These are phyloP conservation scores for Gymnopilus junonius DNA, from an alignment of 768 basidiomycete genomes.

Conservation along the genomic window DNA sequence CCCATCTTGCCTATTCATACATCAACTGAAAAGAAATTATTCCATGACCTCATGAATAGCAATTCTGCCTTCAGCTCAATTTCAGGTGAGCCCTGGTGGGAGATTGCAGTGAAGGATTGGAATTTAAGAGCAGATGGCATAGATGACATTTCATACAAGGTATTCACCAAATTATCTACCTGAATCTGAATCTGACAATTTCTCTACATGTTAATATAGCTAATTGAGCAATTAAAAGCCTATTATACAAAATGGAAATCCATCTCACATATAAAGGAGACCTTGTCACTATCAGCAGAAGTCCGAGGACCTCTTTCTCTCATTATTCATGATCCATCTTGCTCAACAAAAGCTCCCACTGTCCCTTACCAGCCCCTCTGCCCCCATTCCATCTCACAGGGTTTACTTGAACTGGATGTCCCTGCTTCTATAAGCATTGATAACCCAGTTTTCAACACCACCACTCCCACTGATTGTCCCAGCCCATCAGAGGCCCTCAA, in stretches of 20 bases:
- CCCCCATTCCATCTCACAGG: neutral
- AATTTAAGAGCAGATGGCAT: conserved; percentile 7
- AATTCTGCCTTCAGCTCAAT: conserved; percentile 11
- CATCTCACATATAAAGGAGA: conserved; percentile 11
- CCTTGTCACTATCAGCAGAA: conserved; percentile 10
- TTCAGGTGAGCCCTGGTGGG: conserved; percentile 1
- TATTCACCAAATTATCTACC: neutral
- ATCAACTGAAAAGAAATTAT: conserved; percentile 20
- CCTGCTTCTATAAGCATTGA: neutral
- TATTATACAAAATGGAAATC: conserved; percentile 17
- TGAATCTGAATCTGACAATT: neutral
- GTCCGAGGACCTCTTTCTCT: neutral
- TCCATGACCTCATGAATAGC: conserved; percentile 21
- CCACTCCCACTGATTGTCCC: too few species aligned
- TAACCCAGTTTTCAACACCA: too few species aligned
- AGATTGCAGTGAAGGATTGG: conserved; percentile 13
- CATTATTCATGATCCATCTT: conserved; percentile 6
- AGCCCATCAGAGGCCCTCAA: too few species aligned
- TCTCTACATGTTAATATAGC: neutral
- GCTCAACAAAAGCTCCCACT: conserved; percentile 7
- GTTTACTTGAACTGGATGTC: neutral
- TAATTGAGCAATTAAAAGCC: conserved; percentile 16
- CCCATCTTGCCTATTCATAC: conserved; percentile 29
- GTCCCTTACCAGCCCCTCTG: neutral
- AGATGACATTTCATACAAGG: conserved; percentile 18